Conservation (phyloP, 441 rosid species). For the Biscutella laevigata region DNA sequence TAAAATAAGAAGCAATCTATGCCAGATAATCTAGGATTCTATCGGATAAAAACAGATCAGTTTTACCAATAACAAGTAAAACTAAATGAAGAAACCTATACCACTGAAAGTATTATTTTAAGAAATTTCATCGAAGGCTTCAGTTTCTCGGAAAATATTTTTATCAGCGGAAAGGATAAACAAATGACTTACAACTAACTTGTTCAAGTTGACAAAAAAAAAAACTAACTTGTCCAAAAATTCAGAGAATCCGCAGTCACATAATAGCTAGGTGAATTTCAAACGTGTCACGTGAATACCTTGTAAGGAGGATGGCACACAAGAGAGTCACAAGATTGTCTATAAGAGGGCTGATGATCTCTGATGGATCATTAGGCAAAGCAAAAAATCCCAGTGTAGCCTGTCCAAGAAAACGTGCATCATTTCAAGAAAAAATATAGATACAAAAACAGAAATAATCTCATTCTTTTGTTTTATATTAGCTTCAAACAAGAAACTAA, state of each 20-base stretch:
- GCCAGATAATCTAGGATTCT: constrained; percentile 1
- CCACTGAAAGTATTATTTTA: not conserved
- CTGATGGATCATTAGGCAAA: constrained; percentile 82
- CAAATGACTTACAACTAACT: not conserved
- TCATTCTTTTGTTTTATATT: not conserved
- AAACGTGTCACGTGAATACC: constrained; percentile 42
- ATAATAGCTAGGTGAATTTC: not conserved
- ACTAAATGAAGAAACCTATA: constrained; percentile 10
- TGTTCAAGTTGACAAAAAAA: too few relatives aligned
- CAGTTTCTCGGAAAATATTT: constrained; percentile 6
- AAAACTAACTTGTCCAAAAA: constrained; percentile 11
- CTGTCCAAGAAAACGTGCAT: constrained; percentile 36
- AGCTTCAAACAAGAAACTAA: constrained; percentile 11
- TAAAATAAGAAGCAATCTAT: constrained; percentile 9
- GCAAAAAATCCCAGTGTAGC: constrained; percentile 98
- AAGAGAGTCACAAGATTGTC: constrained; percentile 91
- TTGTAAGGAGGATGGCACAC: constrained; percentile 95
- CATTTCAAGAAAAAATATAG: not conserved
- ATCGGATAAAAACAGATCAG: not conserved
- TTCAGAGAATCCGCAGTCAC: constrained; percentile 3
- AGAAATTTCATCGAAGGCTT: not conserved
- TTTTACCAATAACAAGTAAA: not conserved
- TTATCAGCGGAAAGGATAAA: constrained; percentile 1
- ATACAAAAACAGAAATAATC: not conserved
- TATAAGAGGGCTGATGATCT: constrained; percentile 81